Conservation (phyloP, 352 stramenopile genomes). For the Thalassiosira hispida region DNA sequence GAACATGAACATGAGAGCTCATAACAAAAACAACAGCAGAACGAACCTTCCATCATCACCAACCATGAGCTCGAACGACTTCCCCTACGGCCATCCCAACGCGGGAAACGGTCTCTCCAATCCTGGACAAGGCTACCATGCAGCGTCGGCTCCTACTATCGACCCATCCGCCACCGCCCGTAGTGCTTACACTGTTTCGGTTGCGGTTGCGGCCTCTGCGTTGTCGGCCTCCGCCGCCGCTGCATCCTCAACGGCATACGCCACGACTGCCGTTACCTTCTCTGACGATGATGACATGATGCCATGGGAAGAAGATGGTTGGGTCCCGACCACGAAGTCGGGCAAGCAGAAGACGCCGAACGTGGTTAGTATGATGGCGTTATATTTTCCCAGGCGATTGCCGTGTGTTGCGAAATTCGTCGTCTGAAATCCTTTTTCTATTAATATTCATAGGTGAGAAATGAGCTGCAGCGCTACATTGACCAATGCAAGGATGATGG, state of each 20-base stretch:
- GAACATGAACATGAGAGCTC: no score
- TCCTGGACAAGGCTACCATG: not conserved
- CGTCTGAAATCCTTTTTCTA: no score
- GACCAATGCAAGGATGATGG: constrained; percentile 31
- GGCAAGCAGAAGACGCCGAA: constrained; percentile 47
- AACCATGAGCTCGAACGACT: not conserved
- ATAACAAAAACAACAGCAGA: no score
- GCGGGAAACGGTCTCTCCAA: not conserved
- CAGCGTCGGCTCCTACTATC: no score
- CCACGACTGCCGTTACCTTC: not conserved
- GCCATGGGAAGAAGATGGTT: constrained; percentile 22
- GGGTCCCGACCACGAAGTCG: constrained; percentile 13
- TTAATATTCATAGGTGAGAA: constrained; percentile 25
- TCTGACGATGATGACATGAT: constrained; percentile 21
- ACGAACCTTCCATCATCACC: not conserved
- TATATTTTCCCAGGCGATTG: not conserved
- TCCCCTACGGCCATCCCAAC: not conserved
- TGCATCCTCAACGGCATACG: not conserved
- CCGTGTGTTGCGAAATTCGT: not conserved
- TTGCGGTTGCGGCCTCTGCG: not conserved
- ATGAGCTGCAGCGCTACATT: constrained; percentile 42
- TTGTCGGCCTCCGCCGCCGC: not conserved
- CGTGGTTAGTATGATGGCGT: constrained; percentile 11
- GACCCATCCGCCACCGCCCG: not conserved
- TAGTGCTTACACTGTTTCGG: not conserved